Evolutionary conservation across 2,329 filamentous ascomycete genomes (phyloP), one percentile per base, ranked within the genome.

Genomic region (Colletotrichum gloeosporioides): DNA sequence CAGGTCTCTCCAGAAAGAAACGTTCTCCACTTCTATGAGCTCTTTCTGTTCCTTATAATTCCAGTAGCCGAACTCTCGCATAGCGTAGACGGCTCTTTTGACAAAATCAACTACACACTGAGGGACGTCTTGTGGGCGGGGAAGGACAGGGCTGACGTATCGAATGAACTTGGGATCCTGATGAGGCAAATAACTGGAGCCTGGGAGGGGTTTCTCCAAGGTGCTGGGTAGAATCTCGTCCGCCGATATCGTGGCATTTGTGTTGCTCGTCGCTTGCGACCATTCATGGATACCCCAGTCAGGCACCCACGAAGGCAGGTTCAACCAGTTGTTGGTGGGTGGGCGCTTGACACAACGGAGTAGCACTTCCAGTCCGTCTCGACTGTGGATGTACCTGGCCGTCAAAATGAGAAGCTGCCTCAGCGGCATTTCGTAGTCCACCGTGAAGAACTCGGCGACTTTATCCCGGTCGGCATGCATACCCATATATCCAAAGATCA

Each of bases 351-450:
- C 53, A 22, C 22, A 57, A 6, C 2, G 13, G 4, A 57, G 53
- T 2, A 57, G 13, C 25, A 25, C 7, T 1, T 8, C 7, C 22
- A 1, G 25, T 2, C 53, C 53, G 53, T 57, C 13, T 1, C 13
- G 4, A 5, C 2, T 0, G 7, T 0, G 0, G 22, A 57, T 57
- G 1, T 57, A 57, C 25, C 53, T 57, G 22, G 53, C 53, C 0
- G 53, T 57, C 7, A 1, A 27, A 10, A 57, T 57, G 6, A 57
- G 53, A 27, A 57, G 53, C 1, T 16, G 22, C 13, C 53, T 57
- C 53, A 57, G 13, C 1, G 53, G 22, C 4, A 2, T 27, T 25
- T 16, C 53, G 53, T 57, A 57, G 7, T 57, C 22, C 0, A 57
- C 53, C 1, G 53, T 27, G 13, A 57, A 2, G 15, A 57, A 57